Evolutionary conservation across 495 filamentous ascomycete genomes (phyloP).

Genomic region (Hapsidospora chrysogenum): DNA sequence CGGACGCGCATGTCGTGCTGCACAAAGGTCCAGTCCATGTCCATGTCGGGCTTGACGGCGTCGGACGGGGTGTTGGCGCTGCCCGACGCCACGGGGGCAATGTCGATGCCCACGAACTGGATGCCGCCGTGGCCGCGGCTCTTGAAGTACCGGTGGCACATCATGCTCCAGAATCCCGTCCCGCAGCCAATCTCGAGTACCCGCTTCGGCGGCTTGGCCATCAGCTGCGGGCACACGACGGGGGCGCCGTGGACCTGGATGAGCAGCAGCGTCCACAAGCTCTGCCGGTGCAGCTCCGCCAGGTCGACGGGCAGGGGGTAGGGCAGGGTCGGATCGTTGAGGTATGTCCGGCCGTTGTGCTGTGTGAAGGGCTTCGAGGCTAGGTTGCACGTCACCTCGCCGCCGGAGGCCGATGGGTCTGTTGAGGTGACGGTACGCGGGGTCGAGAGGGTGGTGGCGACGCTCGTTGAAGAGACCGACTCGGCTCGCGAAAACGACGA

Average conservation of each 20-base stretch:
- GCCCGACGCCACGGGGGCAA: constrained; percentile 59
- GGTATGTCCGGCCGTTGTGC: constrained; percentile 63
- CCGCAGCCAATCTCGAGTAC: constrained; percentile 84
- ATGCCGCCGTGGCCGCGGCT: constrained; percentile 39
- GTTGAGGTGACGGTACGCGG: constrained; percentile 17
- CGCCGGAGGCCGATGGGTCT: constrained; percentile 10
- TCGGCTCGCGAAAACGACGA: constrained; percentile 19
- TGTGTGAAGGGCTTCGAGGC: constrained; percentile 46
- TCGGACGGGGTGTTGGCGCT: constrained; percentile 19
- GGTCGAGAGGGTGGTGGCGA: constrained; percentile 12
- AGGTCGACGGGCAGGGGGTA: constrained; percentile 86
- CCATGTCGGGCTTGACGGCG: constrained; percentile 30
- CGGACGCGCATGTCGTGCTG: constrained; percentile 66
- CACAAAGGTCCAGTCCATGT: constrained; percentile 75
- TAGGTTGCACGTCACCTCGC: constrained; percentile 9
- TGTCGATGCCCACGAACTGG: constrained; percentile 71
- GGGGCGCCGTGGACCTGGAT: constrained; percentile 66
- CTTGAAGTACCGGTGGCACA: constrained; percentile 62
- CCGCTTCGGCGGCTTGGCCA: constrained; percentile 49
- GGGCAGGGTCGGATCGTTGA: constrained; percentile 53
- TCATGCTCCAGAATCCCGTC: constrained; percentile 74
- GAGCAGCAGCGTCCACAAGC: constrained; percentile 64
- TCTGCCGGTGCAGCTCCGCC: constrained; percentile 74
- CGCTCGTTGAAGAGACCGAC: constrained; percentile 20
- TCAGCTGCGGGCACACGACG: constrained; percentile 52